A percentile compares a stretch with the other conserved stretches of the same genome.
These are phyloP conservation scores for Cadophora sp. DNA, from an alignment of 2,329 filamentous ascomycete genomes.

Conservation along the genomic window DNA sequence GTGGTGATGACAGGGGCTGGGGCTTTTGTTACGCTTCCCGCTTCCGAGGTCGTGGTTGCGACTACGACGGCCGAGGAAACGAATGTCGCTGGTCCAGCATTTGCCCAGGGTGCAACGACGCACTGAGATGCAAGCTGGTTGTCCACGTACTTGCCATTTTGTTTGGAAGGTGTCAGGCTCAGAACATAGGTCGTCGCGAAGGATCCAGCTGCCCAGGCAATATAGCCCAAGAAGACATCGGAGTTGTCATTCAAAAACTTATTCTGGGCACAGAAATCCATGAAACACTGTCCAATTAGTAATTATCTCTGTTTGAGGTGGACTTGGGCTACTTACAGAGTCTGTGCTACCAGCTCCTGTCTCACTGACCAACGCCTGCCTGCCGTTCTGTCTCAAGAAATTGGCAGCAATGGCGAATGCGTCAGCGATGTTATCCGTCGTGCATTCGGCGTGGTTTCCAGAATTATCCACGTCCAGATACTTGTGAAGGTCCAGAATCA, in stretches of 20 bases:
- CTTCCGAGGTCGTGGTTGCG: neutral
- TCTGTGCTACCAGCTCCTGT: constrained; percentile 50
- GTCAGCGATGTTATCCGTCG: constrained; percentile 56
- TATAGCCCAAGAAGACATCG: constrained; percentile 47
- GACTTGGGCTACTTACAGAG: constrained; percentile 23
- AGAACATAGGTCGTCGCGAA: constrained; percentile 40
- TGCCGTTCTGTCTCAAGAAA: constrained; percentile 54
- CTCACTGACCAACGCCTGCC: constrained; percentile 57
- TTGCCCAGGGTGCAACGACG: constrained; percentile 35
- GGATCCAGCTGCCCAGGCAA: constrained; percentile 47
- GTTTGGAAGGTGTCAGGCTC: constrained; percentile 34
- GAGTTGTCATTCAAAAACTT: constrained; percentile 40
- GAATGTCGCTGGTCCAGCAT: constrained; percentile 23
- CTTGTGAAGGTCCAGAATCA: constrained; percentile 65
- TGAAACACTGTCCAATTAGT: constrained; percentile 30
- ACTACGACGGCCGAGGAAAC: neutral
- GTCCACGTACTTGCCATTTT: constrained; percentile 36
- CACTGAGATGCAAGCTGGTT: constrained; percentile 36
- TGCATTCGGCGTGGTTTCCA: constrained; percentile 58
- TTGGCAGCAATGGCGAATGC: constrained; percentile 54
- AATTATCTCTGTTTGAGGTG: neutral
- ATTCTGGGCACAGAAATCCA: constrained; percentile 37
- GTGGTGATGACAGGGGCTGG: too few relatives aligned
- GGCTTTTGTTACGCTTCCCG: neutral
- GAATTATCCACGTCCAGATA: constrained; percentile 66